phyloP scores from a whole-genome alignment of 305 asterid species.

The Coffea humblotiana region DNA sequence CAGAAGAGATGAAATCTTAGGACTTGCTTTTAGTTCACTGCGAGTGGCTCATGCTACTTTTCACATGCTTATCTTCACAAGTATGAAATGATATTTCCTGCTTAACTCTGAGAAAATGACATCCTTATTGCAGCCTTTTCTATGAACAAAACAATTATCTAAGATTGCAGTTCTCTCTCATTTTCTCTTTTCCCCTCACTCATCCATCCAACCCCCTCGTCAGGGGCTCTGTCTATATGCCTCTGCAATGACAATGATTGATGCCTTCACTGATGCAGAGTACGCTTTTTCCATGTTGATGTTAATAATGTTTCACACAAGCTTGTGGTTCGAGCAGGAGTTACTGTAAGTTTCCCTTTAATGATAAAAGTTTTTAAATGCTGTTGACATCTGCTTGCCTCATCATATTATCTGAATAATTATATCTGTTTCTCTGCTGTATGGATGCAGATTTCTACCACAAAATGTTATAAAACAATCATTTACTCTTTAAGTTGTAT shows the following conservation, averaged over 20 bases:
- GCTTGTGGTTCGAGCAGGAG: constrained; percentile 79
- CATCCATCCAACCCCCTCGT: background rate
- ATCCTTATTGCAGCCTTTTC: background rate
- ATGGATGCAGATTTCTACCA: background rate
- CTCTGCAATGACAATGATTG: background rate
- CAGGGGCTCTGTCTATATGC: no score
- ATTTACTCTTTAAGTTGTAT: background rate
- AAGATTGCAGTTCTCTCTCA: background rate
- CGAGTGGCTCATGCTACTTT: background rate
- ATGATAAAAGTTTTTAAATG: background rate
- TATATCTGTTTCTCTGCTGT: background rate
- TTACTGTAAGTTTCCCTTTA: constrained; percentile 68
- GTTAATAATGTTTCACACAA: constrained; percentile 84
- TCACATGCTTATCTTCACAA: background rate
- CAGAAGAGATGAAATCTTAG: background rate
- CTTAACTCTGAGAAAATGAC: background rate
- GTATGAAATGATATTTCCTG: background rate
- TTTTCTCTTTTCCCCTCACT: background rate
- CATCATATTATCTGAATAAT: background rate
- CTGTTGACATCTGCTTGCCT: background rate
- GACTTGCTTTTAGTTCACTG: background rate
- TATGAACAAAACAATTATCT: background rate
- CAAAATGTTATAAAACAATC: background rate
- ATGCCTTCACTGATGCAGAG: constrained; percentile 43
- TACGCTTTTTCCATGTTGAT: constrained; percentile 68